A percentile compares a stretch with the other conserved stretches of the same genome.
Conservation (phyloP, 2,329 filamentous ascomycete species). For the Cladosporium velox region DNA sequence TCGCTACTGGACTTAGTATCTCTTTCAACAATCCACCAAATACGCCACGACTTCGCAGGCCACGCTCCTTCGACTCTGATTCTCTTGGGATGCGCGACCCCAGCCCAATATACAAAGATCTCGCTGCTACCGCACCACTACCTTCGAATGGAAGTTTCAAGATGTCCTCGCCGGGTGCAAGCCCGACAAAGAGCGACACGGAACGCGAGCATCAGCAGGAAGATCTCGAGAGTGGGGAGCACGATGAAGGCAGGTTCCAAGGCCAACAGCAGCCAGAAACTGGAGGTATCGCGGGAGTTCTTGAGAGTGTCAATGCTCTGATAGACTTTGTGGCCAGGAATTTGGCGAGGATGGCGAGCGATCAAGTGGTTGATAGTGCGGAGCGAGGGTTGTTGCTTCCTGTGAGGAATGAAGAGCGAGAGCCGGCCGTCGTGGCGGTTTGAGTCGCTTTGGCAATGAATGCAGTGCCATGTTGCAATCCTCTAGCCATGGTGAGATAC, state of each 20-base stretch:
- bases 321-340: slow-evolving; percentile 28
- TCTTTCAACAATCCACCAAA: not conserved
- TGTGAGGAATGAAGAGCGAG: slow-evolving; percentile 28
- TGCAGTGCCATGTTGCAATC: not conserved
- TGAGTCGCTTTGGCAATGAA: not conserved
- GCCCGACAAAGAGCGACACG: not conserved
- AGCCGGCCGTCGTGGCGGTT: not conserved
- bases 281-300: slow-evolving; percentile 10
- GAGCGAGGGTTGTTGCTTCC: slow-evolving; percentile 34
- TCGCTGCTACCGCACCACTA: slow-evolving; percentile 22
- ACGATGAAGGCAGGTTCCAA: too few species aligned
- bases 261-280: not conserved
- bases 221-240: not conserved
- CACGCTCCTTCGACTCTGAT: not conserved
- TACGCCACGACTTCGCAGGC: not conserved
- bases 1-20: slow-evolving; percentile 10
- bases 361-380: slow-evolving; percentile 26
- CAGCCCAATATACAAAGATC: not conserved
- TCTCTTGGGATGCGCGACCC: not conserved
- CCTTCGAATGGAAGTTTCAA: slow-evolving; percentile 2
- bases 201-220: not conserved
- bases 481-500: not conserved
- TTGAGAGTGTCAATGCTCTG: slow-evolving; percentile 26
- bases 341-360: slow-evolving; percentile 26
- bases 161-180: not conserved